Evolutionary conservation across 768 basidiomycete genomes (phyloP), one percentile per base, ranked within the genome.

Genomic region (Kwoniella botswanensis): DNA sequence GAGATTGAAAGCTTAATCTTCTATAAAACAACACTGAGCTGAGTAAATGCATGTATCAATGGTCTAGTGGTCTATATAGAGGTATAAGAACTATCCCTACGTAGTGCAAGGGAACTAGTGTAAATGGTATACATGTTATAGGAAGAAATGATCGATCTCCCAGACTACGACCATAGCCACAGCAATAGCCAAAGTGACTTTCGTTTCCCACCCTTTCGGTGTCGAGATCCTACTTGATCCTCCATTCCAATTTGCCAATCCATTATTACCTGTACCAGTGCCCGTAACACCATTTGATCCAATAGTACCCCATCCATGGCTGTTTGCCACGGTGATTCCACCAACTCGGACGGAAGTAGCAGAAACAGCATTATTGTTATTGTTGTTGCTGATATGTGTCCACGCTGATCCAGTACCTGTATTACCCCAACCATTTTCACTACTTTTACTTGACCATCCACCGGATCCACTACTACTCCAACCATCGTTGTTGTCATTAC

Each of bases 301-400:
- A 57, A 4, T 59, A 1, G 41, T 60, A 17, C 54, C 54, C 68
- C 61, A 63, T 22, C 68, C 68, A 54, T 41, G 52, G 41, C 18
- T 58, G 7, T 35, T 35, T 35, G 35, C 35, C 35, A 35, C 6
- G 35, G 35, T 35, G 5, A 18, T 55, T 24, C 44, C 61, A 50
- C n/a, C 43, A 12, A 13, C 11, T 29, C 21, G 22, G 13, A 35
- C 13, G 4, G 67, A 53, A n/a, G 58, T 60, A 12, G 59, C 44
- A 7, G 43, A 59, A 10, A 68, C 50, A 22, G 59, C 67, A 60
- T 68, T 67, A 50, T 55, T 52, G 53, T 26, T 55, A 55, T 26
- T 50, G 63, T 66, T 68, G n/a, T 21, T 57, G 18, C 7, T 43
- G 26, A 65, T 12, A 57, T 70, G 68, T 18, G 68, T 70, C 68